A percentile compares a stretch with the other conserved stretches of the same genome.
Evolutionary conservation across 495 filamentous ascomycete species (phyloP).

Genomic region (Astrothelium subdiscretum): DNA sequence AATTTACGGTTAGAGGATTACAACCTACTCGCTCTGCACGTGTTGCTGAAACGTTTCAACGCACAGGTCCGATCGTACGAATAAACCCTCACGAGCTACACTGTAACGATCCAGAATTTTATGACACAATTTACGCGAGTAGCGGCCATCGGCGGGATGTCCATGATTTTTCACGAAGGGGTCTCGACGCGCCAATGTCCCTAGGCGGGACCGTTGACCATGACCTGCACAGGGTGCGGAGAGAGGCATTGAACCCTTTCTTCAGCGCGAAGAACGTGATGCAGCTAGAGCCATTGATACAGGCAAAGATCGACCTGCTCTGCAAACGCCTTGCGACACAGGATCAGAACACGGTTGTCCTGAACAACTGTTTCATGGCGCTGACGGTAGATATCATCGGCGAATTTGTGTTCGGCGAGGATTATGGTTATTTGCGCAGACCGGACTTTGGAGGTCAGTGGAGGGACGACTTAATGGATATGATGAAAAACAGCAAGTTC

Average conservation of each 20-base stretch:
- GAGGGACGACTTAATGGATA: no score
- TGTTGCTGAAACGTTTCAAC: no score
- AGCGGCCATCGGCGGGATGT: conserved; percentile 12
- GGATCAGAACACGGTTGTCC: background rate
- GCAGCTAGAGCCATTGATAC: conserved; percentile 3
- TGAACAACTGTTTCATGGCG: background rate
- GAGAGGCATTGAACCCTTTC: conserved; percentile 10
- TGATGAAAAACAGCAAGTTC: no score
- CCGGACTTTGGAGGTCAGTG: no score
- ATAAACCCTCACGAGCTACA: conserved; percentile 18
- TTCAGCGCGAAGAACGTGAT: conserved; percentile 4
- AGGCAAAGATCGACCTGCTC: background rate
- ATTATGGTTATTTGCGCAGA: no score
- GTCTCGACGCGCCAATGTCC: background rate
- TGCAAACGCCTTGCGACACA: background rate
- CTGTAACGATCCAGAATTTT: conserved; percentile 16
- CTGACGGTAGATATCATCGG: background rate
- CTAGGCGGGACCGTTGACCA: conserved; percentile 1
- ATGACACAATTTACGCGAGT: conserved; percentile 13
- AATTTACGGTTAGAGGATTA: no score
- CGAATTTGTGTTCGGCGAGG: background rate
- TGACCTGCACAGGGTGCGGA: conserved; percentile 7
- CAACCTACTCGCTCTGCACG: no score
- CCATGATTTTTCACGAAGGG: conserved; percentile 8
- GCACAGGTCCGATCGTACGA: conserved; percentile 19